Percentiles rank a stretch among this genome's conserved stretches.
phyloP scores from a whole-genome alignment of 129 eudicot species.

The Scalesia atractyloides region DNA sequence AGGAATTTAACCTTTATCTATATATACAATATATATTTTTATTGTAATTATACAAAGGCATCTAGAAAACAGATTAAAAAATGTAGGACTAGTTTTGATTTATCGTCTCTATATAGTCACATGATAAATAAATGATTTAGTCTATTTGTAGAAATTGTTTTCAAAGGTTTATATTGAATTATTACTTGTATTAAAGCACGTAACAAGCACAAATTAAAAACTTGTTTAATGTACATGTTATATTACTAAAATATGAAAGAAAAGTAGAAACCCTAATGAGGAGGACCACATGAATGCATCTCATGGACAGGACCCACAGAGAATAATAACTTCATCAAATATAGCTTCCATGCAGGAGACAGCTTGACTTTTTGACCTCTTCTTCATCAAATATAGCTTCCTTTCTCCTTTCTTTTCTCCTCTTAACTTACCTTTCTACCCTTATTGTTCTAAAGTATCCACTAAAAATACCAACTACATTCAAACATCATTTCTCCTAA shows the following conservation, averaged over 20 bases:
- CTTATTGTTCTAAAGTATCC: constrained; percentile 14
- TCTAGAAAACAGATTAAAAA: too few relatives aligned
- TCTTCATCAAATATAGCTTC: constrained; percentile 28
- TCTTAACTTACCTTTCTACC: constrained; percentile 11
- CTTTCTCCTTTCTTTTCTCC: constrained; percentile 3
- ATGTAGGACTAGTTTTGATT: too few relatives aligned
- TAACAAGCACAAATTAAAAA: too few relatives aligned
- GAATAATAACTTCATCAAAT: constrained; percentile 36
- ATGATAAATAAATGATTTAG: too few relatives aligned
- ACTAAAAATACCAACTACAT: neutral
- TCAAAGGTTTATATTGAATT: neutral
- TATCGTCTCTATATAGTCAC: too few relatives aligned
- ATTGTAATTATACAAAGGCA: too few relatives aligned
- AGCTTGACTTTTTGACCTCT: constrained; percentile 54
- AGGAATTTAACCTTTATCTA: too few relatives aligned
- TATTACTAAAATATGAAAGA: neutral
- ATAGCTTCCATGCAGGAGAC: constrained; percentile 84
- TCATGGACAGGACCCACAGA: constrained; percentile 45
- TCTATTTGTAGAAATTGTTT: neutral
- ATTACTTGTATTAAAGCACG: neutral
- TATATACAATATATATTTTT: too few relatives aligned
- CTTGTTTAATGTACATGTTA: too few relatives aligned
- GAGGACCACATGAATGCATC: constrained; percentile 40
- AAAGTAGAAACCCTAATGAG: constrained; percentile 19
- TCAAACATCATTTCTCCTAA: neutral